A percentile compares a stretch with the other conserved stretches of the same genome.
phyloP scores from a whole-genome alignment of 2,329 filamentous ascomycete species.

The Didymella segeticola region DNA sequence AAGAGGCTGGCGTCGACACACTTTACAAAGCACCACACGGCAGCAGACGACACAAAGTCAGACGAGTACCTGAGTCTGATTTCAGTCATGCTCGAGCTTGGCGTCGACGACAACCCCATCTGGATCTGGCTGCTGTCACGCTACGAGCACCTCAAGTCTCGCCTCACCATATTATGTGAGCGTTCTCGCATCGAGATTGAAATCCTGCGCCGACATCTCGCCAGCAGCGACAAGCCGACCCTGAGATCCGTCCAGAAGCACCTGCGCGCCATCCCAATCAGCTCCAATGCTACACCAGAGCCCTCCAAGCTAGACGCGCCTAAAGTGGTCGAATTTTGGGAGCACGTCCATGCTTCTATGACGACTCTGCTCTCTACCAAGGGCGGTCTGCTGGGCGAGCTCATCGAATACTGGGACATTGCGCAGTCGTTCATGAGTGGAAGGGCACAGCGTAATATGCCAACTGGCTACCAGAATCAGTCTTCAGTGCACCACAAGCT shows the following conservation, averaged over 20 bases:
- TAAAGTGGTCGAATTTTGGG: slow-evolving; percentile 90
- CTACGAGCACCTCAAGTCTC: slow-evolving; percentile 87
- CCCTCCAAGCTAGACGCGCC: slow-evolving; percentile 73
- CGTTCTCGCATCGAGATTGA: slow-evolving; percentile 92
- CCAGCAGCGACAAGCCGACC: slow-evolving; percentile 73
- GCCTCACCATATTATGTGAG: slow-evolving; percentile 80
- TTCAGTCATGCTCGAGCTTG: slow-evolving; percentile 84
- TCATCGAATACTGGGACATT: slow-evolving; percentile 93
- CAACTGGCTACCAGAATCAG: slow-evolving; percentile 80
- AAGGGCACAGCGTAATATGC: slow-evolving; percentile 79
- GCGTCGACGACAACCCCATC: slow-evolving; percentile 94
- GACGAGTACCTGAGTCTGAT: slow-evolving; percentile 96
- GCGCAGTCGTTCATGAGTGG: slow-evolving; percentile 89
- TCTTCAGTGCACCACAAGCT: slow-evolving; percentile 83
- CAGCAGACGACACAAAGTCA: slow-evolving; percentile 59
- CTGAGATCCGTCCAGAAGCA: slow-evolving; percentile 75
- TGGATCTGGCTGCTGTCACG: slow-evolving; percentile 94
- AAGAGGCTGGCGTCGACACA: slow-evolving; percentile 76
- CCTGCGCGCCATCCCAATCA: slow-evolving; percentile 74
- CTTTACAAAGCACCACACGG: slow-evolving; percentile 54
- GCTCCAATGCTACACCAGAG: slow-evolving; percentile 62
- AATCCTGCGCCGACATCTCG: slow-evolving; percentile 81
- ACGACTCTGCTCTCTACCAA: slow-evolving; percentile 74
- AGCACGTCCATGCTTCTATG: slow-evolving; percentile 80
- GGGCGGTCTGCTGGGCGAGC: slow-evolving; percentile 83